Base-by-base conservation (phyloP, 2,329 filamentous ascomycete species). In the Magnaporthiopsis incrustans region DNA sequence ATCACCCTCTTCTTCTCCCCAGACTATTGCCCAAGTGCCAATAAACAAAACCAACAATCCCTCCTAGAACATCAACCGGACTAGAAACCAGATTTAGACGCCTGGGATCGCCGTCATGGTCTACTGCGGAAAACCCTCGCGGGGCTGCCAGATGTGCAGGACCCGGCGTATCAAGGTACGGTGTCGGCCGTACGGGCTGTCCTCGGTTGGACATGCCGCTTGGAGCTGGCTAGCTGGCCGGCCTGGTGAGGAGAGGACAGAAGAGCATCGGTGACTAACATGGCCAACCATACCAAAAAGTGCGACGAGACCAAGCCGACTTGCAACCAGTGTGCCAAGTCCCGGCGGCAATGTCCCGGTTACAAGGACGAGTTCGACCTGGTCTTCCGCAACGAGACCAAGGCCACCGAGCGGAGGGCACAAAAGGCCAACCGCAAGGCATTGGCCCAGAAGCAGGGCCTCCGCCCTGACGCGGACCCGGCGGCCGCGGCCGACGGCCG, bases 101-200 rank as follows among this genome's bases (percentile, higher is more conserved):
- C n/a, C 44, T 53, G 44, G 18, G 35, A 32, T 26, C 66, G 58
- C 65, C 73, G 76, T 65, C 67, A 88, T 88, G 85, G 85, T 87
- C 15, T 88, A 87, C 69, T 86, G 83, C 66, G 86, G 86, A 57
- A 87, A 86, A 75, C 84, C 86, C 70, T 88, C 85, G 0, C 77
- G 81, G 76, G 89, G 88, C 70, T 91, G 89, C 70, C 88, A 89
- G 77, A 90, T 88, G 84, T 91, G 89, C 73, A 84, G 88, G 72
- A 88, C 83, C 50, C 82, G 89, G 68, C 82, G 88, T 69, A 91
- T 91, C 72, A 91, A 91, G 82, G 89, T 89, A 79, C 67, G 79
- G 32, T 57, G 22, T 33, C 53, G 4, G 25, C 30, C 44, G 26
- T 10, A 59, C 25, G 57, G 57, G 57, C 57, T 59, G 57, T 32